These are phyloP conservation scores for Prunus mume DNA, from an alignment of 306 rosid species.

Conservation along the genomic window DNA sequence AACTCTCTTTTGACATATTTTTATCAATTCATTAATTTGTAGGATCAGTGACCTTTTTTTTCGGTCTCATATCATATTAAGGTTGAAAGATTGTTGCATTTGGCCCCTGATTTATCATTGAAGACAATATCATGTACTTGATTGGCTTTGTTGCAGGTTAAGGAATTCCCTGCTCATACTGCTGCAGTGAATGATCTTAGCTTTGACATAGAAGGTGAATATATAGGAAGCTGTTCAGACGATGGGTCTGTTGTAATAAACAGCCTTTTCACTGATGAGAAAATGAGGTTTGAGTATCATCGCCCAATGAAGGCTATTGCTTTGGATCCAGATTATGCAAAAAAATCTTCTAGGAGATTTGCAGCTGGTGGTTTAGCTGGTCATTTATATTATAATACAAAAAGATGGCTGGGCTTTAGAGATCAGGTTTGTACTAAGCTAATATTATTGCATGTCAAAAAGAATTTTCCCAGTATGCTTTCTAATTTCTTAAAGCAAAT, in stretches of 20 bases:
- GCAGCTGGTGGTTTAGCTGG: conserved; percentile 98
- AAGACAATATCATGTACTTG: conserved; percentile 26
- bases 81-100: conserved; percentile 11
- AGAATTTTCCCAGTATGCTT: conserved; percentile 1
- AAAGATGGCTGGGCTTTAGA: conserved; percentile 91
- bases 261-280: conserved; percentile 84
- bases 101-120: conserved; percentile 4
- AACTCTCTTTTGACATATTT: too few relatives aligned
- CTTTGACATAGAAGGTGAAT: conserved; percentile 90
- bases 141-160: conserved; percentile 60
- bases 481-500: conserved; percentile 24
- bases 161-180: conserved; percentile 76
- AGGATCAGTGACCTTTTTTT: too few relatives aligned
- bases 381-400: conserved; percentile 72
- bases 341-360: conserved; percentile 77
- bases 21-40: too few relatives aligned
- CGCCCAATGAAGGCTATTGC: conserved; percentile 97
- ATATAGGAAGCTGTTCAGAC: conserved; percentile 92
- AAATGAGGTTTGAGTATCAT: conserved; percentile 84
- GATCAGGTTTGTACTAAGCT: conserved; percentile 70
- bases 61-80: background rate
- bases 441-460: background rate
- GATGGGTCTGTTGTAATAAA: conserved; percentile 83
- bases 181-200: conserved; percentile 88
- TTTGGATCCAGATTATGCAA: conserved; percentile 79